phyloP scores from a whole-genome alignment of 495 filamentous ascomycete genomes.

The Trichodelitschia bisporula region DNA sequence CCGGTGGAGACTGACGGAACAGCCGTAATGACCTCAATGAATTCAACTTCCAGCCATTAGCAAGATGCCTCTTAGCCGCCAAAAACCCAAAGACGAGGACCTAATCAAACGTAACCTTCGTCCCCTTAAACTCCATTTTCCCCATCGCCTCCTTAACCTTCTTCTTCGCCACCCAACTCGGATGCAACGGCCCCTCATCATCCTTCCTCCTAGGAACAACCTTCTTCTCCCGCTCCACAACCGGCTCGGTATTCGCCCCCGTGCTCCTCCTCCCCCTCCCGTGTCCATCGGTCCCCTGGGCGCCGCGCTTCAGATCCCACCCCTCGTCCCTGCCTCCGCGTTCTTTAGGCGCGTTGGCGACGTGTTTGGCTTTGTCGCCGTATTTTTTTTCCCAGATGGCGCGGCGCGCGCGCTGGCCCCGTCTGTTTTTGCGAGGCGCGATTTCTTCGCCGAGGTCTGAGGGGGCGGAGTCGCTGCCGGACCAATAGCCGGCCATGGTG shows the following conservation, averaged over 20 bases:
- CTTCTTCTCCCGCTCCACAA: constrained; percentile 13
- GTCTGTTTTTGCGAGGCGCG: constrained; percentile 45
- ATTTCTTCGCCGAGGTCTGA: constrained; percentile 19
- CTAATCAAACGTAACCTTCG: constrained; percentile 82
- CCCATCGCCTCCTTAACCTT: constrained; percentile 52
- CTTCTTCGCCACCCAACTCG: constrained; percentile 78
- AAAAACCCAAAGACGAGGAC: too few relatives aligned
- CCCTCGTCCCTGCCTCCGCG: constrained; percentile 18
- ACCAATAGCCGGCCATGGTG: constrained; percentile 70
- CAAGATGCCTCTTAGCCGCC: too few relatives aligned
- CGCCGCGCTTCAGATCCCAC: constrained; percentile 27
- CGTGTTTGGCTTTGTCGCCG: constrained; percentile 48
- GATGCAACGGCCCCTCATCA: constrained; percentile 50
- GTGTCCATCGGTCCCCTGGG: constrained; percentile 10
- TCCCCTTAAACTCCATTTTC: constrained; percentile 47
- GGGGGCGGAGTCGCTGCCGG: constrained; percentile 29
- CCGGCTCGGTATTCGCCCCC: constrained; percentile 9
- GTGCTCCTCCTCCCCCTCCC: constrained; percentile 15
- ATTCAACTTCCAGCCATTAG: too few relatives aligned
- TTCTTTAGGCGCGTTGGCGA: constrained; percentile 18
- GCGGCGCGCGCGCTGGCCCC: constrained; percentile 68
- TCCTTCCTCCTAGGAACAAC: too few relatives aligned
- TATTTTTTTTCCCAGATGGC: constrained; percentile 85
- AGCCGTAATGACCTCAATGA: too few relatives aligned
- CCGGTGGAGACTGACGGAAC: too few relatives aligned